Evolutionary conservation across 2,329 filamentous ascomycete genomes (phyloP).

Genomic region (Torrubiella hemipterigena): DNA sequence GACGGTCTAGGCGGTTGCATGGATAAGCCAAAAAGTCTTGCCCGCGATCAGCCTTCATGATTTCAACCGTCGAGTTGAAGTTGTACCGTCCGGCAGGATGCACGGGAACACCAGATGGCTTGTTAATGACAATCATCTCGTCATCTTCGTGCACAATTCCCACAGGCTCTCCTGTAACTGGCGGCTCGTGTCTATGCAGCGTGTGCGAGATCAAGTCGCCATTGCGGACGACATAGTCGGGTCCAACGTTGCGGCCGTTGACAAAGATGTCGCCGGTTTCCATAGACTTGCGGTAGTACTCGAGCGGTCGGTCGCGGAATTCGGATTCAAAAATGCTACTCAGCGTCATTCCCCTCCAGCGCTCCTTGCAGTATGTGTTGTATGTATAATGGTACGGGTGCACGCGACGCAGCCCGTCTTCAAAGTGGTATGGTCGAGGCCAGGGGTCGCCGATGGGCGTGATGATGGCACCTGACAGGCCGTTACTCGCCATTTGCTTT

Average conservation of each 20-base stretch:
- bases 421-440: constrained; percentile 66
- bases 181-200: constrained; percentile 89
- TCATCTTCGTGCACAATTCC: constrained; percentile 82
- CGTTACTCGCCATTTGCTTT: too few species aligned
- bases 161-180: constrained; percentile 71
- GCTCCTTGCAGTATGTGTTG: constrained; percentile 87
- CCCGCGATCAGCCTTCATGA: constrained; percentile 67
- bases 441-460: constrained; percentile 25
- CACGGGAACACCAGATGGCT: constrained; percentile 87
- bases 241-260: constrained; percentile 60
- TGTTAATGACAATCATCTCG: constrained; percentile 92
- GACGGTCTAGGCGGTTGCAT: constrained; percentile 84
- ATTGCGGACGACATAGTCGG: constrained; percentile 66
- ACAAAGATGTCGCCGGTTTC: constrained; percentile 66
- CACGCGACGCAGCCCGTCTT: constrained; percentile 73
- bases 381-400: constrained; percentile 87
- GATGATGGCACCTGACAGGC: too few species aligned
- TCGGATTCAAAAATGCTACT: constrained; percentile 85
- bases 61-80: constrained; percentile 89
- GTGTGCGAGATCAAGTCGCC: constrained; percentile 89
- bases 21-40: constrained; percentile 46
- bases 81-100: constrained; percentile 93
- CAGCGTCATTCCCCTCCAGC: constrained; percentile 74
- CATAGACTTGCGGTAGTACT: constrained; percentile 84
- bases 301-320: constrained; percentile 74